phyloP scores from a whole-genome alignment of 768 basidiomycete species.

The Mycena alexandri region DNA sequence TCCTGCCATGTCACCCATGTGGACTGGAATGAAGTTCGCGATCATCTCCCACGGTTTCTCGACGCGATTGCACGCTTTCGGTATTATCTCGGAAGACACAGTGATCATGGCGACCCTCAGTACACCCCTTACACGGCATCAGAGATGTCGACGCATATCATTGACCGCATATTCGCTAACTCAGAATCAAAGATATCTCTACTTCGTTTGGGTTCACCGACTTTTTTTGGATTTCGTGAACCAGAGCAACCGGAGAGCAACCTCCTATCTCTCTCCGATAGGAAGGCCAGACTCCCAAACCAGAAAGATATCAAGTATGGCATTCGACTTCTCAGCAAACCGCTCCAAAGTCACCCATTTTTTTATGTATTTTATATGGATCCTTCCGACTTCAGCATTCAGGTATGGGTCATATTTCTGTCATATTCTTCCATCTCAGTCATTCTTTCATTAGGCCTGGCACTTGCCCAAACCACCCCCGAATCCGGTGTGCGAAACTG shows the following conservation, averaged over 20 bases:
- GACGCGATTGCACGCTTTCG: slow-evolving; percentile 21
- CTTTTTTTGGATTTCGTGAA: background rate
- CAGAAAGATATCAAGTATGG: slow-evolving; percentile 10
- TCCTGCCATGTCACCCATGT: slow-evolving; percentile 16
- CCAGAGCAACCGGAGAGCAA: background rate
- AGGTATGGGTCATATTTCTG: slow-evolving; percentile 9
- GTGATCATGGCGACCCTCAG: slow-evolving; percentile 14
- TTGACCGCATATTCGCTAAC: slow-evolving; percentile 4
- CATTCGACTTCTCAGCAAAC: slow-evolving; percentile 15
- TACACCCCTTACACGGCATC: slow-evolving; percentile 13
- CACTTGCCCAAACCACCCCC: no score
- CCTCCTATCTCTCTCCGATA: no score
- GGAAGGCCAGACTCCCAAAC: no score
- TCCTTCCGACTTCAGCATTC: background rate
- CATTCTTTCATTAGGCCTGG: slow-evolving; percentile 3
- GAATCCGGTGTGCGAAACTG: no score
- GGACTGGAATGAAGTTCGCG: slow-evolving; percentile 16
- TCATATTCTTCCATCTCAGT: background rate
- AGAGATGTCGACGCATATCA: slow-evolving; percentile 8
- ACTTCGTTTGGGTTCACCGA: background rate
- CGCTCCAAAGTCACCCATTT: slow-evolving; percentile 2
- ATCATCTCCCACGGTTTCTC: slow-evolving; percentile 15
- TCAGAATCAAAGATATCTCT: slow-evolving; percentile 4
- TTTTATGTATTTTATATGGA: slow-evolving; percentile 7
- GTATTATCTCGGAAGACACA: slow-evolving; percentile 21